Evolutionary conservation across 495 filamentous ascomycete genomes (phyloP).

Genomic region (Penicillium soppii): DNA sequence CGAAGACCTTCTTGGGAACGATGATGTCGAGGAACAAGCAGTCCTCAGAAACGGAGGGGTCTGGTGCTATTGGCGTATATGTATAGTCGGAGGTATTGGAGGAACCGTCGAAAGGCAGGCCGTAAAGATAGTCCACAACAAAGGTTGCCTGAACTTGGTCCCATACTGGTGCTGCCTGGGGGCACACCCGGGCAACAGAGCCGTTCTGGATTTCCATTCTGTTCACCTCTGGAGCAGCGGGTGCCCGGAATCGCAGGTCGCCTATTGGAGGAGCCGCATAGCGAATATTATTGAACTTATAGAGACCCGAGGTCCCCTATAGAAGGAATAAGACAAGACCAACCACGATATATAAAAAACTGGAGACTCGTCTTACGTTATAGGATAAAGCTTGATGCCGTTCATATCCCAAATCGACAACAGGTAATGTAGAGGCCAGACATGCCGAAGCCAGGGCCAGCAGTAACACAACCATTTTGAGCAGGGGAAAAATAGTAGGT

Average conservation of each 20-base stretch:
- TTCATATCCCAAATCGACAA: constrained; percentile 53
- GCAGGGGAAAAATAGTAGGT: not conserved
- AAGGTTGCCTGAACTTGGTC: not conserved
- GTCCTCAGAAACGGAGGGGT: constrained; percentile 54
- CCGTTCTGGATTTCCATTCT: constrained; percentile 44
- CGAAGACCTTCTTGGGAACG: constrained; percentile 45
- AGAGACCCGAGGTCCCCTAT: constrained; percentile 32
- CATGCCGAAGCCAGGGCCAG: constrained; percentile 17
- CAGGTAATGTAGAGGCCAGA: constrained; percentile 31
- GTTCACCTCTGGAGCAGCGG: constrained; percentile 37
- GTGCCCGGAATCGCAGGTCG: constrained; percentile 50
- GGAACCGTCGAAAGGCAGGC: constrained; percentile 27
- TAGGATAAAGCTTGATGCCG: constrained; percentile 45
- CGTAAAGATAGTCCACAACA: not conserved
- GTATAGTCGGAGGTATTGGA: constrained; percentile 29
- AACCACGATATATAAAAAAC: not conserved
- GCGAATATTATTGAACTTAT: constrained; percentile 61
- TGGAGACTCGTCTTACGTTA: constrained; percentile 45
- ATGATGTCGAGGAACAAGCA: constrained; percentile 58
- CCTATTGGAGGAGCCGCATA: constrained; percentile 57
- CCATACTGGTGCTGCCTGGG: constrained; percentile 47
- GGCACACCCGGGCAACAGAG: constrained; percentile 45
- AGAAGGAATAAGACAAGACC: not conserved
- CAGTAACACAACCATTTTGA: constrained; percentile 11
- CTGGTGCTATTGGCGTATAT: constrained; percentile 25